phyloP scores from a whole-genome alignment of 2,329 filamentous ascomycete genomes.

The Paraphoma chrysanthemicola region DNA sequence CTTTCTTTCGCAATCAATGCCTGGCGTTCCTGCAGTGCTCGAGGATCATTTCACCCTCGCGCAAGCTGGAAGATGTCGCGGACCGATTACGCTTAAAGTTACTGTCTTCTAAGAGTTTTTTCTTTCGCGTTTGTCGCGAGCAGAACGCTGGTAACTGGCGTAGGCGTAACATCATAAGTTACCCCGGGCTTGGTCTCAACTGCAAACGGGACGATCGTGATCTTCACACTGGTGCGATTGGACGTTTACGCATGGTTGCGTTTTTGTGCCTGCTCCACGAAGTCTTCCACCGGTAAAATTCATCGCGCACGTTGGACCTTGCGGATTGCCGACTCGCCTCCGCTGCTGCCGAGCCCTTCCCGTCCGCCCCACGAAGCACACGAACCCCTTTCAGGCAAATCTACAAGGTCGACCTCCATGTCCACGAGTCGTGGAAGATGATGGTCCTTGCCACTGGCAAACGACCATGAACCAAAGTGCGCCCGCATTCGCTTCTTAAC shows the following conservation, averaged over 20 bases:
- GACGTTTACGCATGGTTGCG: neutral
- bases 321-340: neutral
- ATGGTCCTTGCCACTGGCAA: neutral
- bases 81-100: too few relatives aligned
- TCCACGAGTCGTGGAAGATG: neutral
- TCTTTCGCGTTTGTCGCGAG: too few relatives aligned
- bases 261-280: neutral
- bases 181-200: too few relatives aligned
- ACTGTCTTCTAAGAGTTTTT: too few relatives aligned
- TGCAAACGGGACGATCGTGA: neutral
- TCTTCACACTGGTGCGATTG: neutral
- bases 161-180: too few relatives aligned
- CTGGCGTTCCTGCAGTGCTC: too few relatives aligned
- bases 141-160: too few relatives aligned
- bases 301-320: neutral
- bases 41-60: too few relatives aligned
- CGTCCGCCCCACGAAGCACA: neutral
- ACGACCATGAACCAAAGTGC: neutral
- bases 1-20: neutral
- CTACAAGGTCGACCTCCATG: neutral
- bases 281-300: neutral
- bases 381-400: neutral
- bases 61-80: too few relatives aligned
- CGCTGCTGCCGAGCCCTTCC: neutral
- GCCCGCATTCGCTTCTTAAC: neutral